phyloP scores from a whole-genome alignment of 148 eudicot genomes.

The Persicaria maculosa region DNA sequence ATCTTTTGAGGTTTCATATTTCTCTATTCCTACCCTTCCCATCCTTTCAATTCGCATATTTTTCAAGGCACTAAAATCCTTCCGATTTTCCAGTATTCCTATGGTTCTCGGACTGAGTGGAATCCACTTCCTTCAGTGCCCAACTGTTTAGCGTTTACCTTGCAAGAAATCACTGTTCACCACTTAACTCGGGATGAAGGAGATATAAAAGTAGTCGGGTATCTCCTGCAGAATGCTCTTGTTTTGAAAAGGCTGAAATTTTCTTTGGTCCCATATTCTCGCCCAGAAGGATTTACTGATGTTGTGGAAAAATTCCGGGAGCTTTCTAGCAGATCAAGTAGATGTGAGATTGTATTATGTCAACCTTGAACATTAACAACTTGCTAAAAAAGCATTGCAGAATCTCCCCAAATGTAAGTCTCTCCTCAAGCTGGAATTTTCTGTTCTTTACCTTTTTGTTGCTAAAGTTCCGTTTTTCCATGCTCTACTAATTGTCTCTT shows the following conservation, averaged over 20 bases:
- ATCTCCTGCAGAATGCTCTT: constrained; percentile 29
- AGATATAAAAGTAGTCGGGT: constrained; percentile 24
- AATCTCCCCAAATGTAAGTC: neutral
- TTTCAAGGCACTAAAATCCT: neutral
- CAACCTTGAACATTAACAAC: neutral
- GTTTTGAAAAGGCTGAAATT: constrained; percentile 7
- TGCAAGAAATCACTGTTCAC: constrained; percentile 9
- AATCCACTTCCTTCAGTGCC: neutral
- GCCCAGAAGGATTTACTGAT: neutral
- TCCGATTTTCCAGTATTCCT: neutral
- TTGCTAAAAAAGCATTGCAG: neutral
- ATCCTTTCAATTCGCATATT: too few relatives aligned
- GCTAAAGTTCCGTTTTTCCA: neutral
- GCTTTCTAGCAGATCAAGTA: neutral
- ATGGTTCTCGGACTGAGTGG: neutral
- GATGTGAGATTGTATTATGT: neutral
- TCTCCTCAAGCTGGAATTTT: neutral
- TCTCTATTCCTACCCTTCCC: neutral
- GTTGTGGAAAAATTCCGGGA: constrained; percentile 20
- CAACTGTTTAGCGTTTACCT: constrained; percentile 1
- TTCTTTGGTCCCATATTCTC: neutral
- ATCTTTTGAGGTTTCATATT: neutral
- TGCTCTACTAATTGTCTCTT: neutral
- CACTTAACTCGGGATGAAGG: constrained; percentile 9
- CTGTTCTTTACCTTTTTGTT: neutral